Conservation (phyloP, 164 flowering plant genomes). For the Vitis rupestris region DNA sequence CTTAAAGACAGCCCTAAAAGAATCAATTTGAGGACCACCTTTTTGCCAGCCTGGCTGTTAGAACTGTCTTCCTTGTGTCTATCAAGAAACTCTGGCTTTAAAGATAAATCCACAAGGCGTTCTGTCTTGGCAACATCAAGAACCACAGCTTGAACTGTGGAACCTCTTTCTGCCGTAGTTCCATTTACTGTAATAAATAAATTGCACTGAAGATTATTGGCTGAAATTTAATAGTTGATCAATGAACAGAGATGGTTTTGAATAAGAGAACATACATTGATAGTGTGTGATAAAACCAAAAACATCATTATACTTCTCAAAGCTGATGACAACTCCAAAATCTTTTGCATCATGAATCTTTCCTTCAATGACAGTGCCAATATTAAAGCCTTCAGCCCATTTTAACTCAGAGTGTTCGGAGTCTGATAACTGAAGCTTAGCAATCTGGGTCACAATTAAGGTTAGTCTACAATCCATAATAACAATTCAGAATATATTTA, state of each 20-base stretch:
- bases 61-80: conserved; percentile 25
- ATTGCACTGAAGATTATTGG: background rate
- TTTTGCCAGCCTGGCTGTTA: conserved; percentile 25
- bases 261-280: conserved; percentile 55
- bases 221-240: background rate
- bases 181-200: conserved; percentile 59
- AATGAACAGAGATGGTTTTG: background rate
- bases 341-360: conserved; percentile 67
- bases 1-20: background rate
- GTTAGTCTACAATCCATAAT: background rate
- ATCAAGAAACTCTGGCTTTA: conserved; percentile 60
- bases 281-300: conserved; percentile 75
- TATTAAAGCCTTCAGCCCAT: conserved; percentile 55
- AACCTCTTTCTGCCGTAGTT: conserved; percentile 40
- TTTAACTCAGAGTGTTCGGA: conserved; percentile 32
- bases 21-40: conserved; percentile 29
- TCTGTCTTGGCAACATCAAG: conserved; percentile 80
- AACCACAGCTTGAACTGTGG: conserved; percentile 62
- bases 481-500: too few species aligned
- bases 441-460: conserved; percentile 45
- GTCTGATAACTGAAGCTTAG: conserved; percentile 49
- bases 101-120: conserved; percentile 78
- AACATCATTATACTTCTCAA: conserved; percentile 56
- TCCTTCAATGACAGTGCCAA: conserved; percentile 66
- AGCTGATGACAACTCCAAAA: conserved; percentile 72